A percentile compares a stretch with the other conserved stretches of the same genome.
Conservation (phyloP, 305 asterid species). For the Nicotiana rustica region DNA sequence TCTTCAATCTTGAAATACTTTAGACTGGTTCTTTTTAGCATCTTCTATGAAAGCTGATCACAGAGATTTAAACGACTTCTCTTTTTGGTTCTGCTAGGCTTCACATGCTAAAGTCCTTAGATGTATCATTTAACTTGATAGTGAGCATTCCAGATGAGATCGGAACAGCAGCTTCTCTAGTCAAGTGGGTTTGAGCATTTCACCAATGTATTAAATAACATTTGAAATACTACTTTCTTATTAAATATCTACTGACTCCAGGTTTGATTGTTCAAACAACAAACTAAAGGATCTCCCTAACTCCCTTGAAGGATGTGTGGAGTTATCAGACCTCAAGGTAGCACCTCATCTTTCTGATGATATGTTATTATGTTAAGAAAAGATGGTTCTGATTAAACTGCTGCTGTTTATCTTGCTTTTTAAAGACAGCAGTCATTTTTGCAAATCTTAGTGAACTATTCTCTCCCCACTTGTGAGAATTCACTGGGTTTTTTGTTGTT, state of each 20-base stretch:
- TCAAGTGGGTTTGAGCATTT: slow-evolving; percentile 68
- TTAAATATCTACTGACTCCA: slow-evolving; percentile 47
- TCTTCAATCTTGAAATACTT: slow-evolving; percentile 29
- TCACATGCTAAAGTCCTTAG: slow-evolving; percentile 76
- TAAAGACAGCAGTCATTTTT: not conserved
- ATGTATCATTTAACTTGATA: slow-evolving; percentile 74
- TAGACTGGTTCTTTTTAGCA: slow-evolving; percentile 35
- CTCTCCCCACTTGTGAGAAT: too few relatives aligned
- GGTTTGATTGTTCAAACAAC: slow-evolving; percentile 96
- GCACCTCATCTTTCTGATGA: slow-evolving; percentile 23
- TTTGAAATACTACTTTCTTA: slow-evolving; percentile 37
- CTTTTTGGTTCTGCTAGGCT: slow-evolving; percentile 59
- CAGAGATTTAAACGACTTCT: slow-evolving; percentile 1
- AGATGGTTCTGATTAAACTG: slow-evolving; percentile 21
- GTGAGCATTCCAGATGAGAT: slow-evolving; percentile 78
- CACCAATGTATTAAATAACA: slow-evolving; percentile 32
- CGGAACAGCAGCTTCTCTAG: slow-evolving; percentile 78
- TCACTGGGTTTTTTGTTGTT: too few relatives aligned
- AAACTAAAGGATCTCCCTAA: slow-evolving; percentile 69
- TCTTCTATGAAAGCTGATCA: slow-evolving; percentile 18
- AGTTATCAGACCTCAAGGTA: slow-evolving; percentile 89
- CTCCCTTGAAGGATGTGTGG: slow-evolving; percentile 76
- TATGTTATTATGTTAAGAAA: slow-evolving; percentile 1
- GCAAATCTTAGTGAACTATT: not conserved
- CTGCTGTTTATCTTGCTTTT: not conserved